Conservation (phyloP, 371 early-diverging fungal genomes). For the Apophysomyces elegans region DNA sequence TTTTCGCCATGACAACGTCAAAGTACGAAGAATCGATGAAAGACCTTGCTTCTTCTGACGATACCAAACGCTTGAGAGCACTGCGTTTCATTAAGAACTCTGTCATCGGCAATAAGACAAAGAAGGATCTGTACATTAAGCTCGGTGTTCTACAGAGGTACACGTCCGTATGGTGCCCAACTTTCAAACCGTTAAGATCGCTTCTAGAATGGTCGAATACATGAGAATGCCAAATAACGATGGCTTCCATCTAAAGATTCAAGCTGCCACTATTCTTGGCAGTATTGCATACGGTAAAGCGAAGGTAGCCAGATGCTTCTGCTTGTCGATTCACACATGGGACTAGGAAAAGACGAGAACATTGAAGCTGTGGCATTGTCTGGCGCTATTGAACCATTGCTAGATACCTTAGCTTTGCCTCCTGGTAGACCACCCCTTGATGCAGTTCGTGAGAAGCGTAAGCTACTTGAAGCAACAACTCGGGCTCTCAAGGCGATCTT, state of each 20-base stretch:
- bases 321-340: not conserved
- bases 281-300: constrained; percentile 78
- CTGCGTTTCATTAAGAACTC: constrained; percentile 84
- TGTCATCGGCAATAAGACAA: constrained; percentile 86
- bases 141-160: constrained; percentile 74
- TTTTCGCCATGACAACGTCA: constrained; percentile 56
- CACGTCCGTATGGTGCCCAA: not conserved
- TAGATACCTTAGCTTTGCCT: constrained; percentile 61
- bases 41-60: constrained; percentile 50
- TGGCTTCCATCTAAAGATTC: constrained; percentile 55
- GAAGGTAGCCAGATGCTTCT: not conserved
- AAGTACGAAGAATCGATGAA: constrained; percentile 63
- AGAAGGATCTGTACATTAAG: constrained; percentile 77
- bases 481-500: constrained; percentile 81
- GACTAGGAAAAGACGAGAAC: constrained; percentile 67
- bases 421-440: constrained; percentile 41
- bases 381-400: constrained; percentile 65
- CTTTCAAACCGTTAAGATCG: not conserved
- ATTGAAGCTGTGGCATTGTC: constrained; percentile 61
- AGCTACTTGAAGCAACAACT: constrained; percentile 73
- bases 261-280: constrained; percentile 78
- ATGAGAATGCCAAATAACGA: constrained; percentile 40
- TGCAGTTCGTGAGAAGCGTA: constrained; percentile 44
- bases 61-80: constrained; percentile 58
- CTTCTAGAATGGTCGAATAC: constrained; percentile 61